Base-by-base conservation (phyloP, 2,329 filamentous ascomycete species). In the Alternaria conjuncta region DNA sequence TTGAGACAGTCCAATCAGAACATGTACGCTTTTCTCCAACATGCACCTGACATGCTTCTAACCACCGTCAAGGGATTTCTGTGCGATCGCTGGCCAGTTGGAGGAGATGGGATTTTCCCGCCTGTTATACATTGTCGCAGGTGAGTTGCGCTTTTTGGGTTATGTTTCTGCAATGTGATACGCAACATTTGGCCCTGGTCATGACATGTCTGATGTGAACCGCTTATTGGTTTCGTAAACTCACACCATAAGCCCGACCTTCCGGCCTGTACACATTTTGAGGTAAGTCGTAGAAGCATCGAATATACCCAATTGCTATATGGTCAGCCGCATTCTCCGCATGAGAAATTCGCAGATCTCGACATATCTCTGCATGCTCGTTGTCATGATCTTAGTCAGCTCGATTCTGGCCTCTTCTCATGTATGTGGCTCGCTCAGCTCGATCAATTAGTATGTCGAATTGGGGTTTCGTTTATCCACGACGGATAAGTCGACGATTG, bases 11-110 rank as follows among this genome's bases (percentile, higher is more conserved):
- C 64, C 71, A 71, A 75, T 75, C 68, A 73, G 55, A 70, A 70
- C 51, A 73, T 73, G 75, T 78, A 78, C 73, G 75, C 75, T 53
- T 70, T 72, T 71, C 68, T 73, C 70, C 67, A 71, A 65, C 65
- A 71, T 74, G 64, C 66, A 25, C 65, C 61, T 73, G 71, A 71
- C 61, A 65, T 68, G 66, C 64, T 65, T 78, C 75, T 78, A 76
- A 78, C 73, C 60, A 55, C 60, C 57, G 70, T 67, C 66, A 76
- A 75, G 74, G 75, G 62, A 75, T 57, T 49, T 66, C 61, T 54
- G 64, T 70, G 63, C 62, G 53, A 64, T 45, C 41, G 26, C 51
- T 46, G 30, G 28, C 20, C 46, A 30, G 15, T n/a, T 44, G 20
- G 45, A 26, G n/a, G 23, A 43, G n/a, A 23, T 18, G 13, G 21